Base-by-base conservation (phyloP, 2,329 filamentous ascomycete genomes). In the Ophiobolus disseminans region DNA sequence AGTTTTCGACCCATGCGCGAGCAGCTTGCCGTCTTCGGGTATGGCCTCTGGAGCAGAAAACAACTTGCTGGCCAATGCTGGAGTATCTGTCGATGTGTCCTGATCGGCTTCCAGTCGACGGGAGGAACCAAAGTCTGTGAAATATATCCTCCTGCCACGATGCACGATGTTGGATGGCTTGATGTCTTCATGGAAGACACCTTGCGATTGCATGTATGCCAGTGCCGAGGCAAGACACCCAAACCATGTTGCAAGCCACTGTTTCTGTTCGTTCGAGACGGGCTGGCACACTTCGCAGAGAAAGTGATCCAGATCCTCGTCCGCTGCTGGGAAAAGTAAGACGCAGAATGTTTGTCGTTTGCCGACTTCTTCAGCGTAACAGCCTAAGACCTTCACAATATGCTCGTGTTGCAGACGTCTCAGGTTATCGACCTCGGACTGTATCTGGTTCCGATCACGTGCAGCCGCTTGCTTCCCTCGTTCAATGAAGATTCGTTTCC, bases 51-150 rank as follows among this genome's bases (percentile, higher is more conserved):
- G 54, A 2, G 54, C 50, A 4, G 43, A 38, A 21, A 36, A 57
- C 11, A 54, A 31, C 13, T 42, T 26, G 20, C 45, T 52, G 1
- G 45, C 43, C 14, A 13, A 16, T 36, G 54, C 51, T 26, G 22
- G 46, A 32, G 11, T 39, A 17, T 26, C 35, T 7, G 53, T 56
- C 5, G 48, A 49, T 3, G 51, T 55, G 4, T 40, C 37, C 4
- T 52, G 23, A 2, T 41, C 38, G 3, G 32, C 3, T 13, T 39
- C 42, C n/a, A 52, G 25, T 1, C 32, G 32, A 4, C 48, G 25
- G 4, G 48, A 55, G 3, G 55, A 58, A 36, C 53, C 41, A 32
- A 59, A 59, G 40, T 59, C 56, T 3, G 53, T 57, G 40, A 57
- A 57, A 38, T 37, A 55, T 9, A 59, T 46, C 9, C 44, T 8